Evolutionary conservation across 31 red algal genomes (phyloP).

Genomic region (Asparagopsis taxiformis): DNA sequence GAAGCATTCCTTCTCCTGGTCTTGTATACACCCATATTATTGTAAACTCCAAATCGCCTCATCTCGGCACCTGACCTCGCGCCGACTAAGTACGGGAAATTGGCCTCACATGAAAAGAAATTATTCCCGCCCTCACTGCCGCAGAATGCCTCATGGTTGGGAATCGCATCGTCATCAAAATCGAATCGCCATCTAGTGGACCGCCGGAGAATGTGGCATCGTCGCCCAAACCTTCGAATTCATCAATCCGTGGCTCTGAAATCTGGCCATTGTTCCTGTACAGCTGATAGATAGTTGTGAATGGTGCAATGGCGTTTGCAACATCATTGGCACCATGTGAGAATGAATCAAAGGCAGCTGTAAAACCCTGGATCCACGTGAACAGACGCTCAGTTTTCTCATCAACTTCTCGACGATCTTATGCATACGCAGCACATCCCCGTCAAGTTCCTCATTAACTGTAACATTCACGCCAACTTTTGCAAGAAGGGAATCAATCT

Average conservation of each 20-base stretch:
- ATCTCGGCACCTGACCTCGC: background rate
- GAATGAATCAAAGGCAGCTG: conserved; percentile 83
- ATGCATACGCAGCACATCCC: conserved; percentile 71
- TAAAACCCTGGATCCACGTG: conserved; percentile 78
- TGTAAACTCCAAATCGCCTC: conserved; percentile 21
- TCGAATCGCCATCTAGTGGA: background rate
- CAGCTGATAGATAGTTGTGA: conserved; percentile 37
- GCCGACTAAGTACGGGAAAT: conserved; percentile 34
- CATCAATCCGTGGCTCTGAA: background rate
- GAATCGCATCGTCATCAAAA: conserved; percentile 33
- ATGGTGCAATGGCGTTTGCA: conserved; percentile 81
- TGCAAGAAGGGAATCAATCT: conserved; percentile 35
- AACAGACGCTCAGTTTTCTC: conserved; percentile 75
- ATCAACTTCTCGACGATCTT: conserved; percentile 80
- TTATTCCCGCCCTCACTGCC: conserved; percentile 19
- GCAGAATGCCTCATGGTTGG: conserved; percentile 59
- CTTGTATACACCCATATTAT: conserved; percentile 22
- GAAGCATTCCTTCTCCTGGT: conserved; percentile 34
- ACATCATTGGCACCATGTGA: conserved; percentile 93
- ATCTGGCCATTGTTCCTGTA: conserved; percentile 50
- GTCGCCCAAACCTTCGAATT: conserved; percentile 68
- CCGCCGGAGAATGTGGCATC: conserved; percentile 28
- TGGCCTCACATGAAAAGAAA: conserved; percentile 29
- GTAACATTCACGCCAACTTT: conserved; percentile 77
- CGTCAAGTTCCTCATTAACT: conserved; percentile 42